Conservation (phyloP, 2,329 filamentous ascomycete species). For the Diplodia corticola region DNA sequence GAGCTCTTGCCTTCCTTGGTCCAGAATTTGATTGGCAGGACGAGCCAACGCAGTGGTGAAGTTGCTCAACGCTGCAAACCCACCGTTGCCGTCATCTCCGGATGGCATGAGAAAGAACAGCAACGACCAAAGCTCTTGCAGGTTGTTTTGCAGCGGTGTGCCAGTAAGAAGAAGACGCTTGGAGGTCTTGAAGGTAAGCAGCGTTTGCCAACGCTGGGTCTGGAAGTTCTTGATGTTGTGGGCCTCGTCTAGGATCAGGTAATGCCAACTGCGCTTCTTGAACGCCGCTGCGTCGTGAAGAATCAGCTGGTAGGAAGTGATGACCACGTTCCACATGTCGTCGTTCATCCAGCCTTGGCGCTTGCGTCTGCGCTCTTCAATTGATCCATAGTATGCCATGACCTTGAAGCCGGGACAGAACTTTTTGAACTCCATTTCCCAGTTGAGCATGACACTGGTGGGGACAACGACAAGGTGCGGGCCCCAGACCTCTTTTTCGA, state of each 20-base stretch:
- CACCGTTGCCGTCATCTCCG: constrained; percentile 77
- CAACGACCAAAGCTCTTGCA: constrained; percentile 95
- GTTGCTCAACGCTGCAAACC: constrained; percentile 91
- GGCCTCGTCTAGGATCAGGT: constrained; percentile 96
- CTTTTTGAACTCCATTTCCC: constrained; percentile 99
- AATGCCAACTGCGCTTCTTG: constrained; percentile 91
- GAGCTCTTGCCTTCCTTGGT: constrained; percentile 90
- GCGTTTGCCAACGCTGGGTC: constrained; percentile 92
- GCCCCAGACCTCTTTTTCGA: constrained; percentile 88
- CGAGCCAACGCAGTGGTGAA: constrained; percentile 96
- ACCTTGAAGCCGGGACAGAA: constrained; percentile 99
- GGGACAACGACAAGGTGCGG: constrained; percentile 95
- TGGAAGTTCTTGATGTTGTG: constrained; percentile 99
- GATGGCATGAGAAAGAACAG: constrained; percentile 96
- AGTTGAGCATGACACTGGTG: constrained; percentile 98
- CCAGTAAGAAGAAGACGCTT: constrained; percentile 86
- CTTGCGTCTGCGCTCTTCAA: constrained; percentile 88
- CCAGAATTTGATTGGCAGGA: constrained; percentile 92
- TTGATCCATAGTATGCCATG: constrained; percentile 90
- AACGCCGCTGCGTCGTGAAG: constrained; percentile 93
- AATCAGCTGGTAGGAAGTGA: constrained; percentile 96
- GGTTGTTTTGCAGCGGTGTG: constrained; percentile 93
- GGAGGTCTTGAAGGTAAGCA: constrained; percentile 89
- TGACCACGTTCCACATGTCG: constrained; percentile 90
- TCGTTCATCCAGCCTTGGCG: constrained; percentile 91